Percentiles rank a stretch among this genome's conserved stretches.
Conservation (phyloP, 2,329 filamentous ascomycete genomes). For the Nothomitra cinnamomea region DNA sequence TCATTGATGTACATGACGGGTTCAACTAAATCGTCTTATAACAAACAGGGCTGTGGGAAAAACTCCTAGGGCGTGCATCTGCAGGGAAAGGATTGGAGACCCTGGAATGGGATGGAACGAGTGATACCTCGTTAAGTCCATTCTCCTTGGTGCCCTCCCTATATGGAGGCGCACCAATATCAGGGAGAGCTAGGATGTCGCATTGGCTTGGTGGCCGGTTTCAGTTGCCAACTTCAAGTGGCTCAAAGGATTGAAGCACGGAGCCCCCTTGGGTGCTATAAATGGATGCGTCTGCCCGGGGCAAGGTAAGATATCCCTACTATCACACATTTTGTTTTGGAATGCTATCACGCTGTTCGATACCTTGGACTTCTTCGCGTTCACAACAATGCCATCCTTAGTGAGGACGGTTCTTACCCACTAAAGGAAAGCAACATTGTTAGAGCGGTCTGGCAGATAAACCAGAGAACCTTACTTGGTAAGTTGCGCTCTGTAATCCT, state of each 20-base stretch:
- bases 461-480: not conserved
- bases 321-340: not conserved
- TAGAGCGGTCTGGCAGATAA: not conserved
- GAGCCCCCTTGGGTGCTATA: not conserved
- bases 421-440: not conserved
- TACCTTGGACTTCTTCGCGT: too few species aligned
- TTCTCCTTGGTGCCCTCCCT: not conserved
- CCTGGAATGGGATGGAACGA: not conserved
- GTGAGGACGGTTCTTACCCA: not conserved
- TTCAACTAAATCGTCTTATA: not conserved
- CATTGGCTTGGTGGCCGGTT: not conserved
- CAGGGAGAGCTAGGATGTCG: not conserved
- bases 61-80: not conserved
- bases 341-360: not conserved
- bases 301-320: not conserved
- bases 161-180: not conserved
- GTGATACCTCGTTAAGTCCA: not conserved
- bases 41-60: not conserved
- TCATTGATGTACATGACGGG: not conserved
- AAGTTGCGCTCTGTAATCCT: not conserved
- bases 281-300: not conserved
- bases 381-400: not conserved
- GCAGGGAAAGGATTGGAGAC: too few species aligned
- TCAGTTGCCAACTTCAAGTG: not conserved
- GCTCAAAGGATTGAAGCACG: not conserved